phyloP scores from a whole-genome alignment of 1,139 yeast species.

The Hemisphaericaspora xylofermentans region DNA sequence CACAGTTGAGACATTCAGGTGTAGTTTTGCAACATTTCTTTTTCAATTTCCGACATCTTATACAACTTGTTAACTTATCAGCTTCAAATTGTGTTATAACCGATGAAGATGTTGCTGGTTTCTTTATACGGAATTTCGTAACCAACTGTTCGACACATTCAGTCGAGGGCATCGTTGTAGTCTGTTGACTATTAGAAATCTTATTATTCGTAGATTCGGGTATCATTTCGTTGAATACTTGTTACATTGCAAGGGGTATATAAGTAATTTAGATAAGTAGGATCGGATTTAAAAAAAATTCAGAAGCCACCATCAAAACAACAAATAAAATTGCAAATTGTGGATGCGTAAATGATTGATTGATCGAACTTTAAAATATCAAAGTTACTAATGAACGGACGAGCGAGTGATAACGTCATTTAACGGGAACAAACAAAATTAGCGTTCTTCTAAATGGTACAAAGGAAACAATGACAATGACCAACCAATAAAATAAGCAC shows the following conservation, averaged over 20 bases:
- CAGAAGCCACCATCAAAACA: background rate
- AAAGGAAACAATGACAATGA: background rate
- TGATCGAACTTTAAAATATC: no score
- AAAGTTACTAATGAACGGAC: no score
- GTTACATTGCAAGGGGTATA: no score
- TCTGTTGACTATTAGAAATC: background rate
- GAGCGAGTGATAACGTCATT: no score
- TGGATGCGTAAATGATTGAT: background rate
- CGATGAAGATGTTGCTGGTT: background rate
- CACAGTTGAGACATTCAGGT: conserved; percentile 48
- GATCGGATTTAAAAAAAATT: background rate
- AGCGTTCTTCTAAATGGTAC: no score
- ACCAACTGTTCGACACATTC: background rate
- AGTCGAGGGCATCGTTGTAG: background rate
- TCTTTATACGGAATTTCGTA: conserved; percentile 4
- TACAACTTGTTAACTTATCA: conserved; percentile 15
- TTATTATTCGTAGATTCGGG: background rate
- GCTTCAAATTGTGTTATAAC: background rate
- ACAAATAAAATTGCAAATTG: background rate
- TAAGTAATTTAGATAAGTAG: no score
- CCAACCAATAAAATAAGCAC: no score
- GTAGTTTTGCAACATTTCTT: conserved; percentile 47
- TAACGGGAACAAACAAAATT: no score
- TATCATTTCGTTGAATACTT: background rate
- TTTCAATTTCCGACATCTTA: conserved; percentile 36